Evolutionary conservation across 2,329 filamentous ascomycete genomes (phyloP).

Genomic region (Aspergillus costaricaensis): DNA sequence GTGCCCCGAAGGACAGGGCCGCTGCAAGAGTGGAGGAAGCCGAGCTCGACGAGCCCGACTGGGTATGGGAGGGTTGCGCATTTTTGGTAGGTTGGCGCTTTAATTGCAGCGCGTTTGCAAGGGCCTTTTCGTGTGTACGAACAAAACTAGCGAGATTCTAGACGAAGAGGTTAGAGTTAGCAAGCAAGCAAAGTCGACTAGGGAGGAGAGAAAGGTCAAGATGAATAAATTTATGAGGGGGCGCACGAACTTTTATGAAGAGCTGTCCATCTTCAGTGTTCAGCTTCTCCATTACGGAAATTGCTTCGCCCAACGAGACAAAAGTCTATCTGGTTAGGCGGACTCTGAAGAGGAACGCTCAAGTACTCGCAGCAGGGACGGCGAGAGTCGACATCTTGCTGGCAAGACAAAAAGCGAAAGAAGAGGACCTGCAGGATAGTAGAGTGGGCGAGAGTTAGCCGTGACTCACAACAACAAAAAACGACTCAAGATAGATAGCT

Average conservation of each 20-base stretch:
- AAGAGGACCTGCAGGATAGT: conserved; percentile 23
- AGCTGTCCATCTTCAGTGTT: conserved; percentile 54
- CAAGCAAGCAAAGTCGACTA: background rate
- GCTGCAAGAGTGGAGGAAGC: conserved; percentile 73
- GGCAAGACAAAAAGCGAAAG: conserved; percentile 17
- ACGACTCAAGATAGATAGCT: no score
- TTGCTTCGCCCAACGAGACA: conserved; percentile 31
- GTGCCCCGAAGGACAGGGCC: conserved; percentile 80
- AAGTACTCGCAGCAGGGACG: conserved; percentile 31
- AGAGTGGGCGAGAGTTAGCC: conserved; percentile 10
- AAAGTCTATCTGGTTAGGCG: conserved; percentile 30
- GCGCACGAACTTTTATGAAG: conserved; percentile 48
- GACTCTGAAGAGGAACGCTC: conserved; percentile 41
- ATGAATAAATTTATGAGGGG: background rate
- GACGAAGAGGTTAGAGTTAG: conserved; percentile 14
- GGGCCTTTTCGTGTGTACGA: conserved; percentile 92
- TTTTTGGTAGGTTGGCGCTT: conserved; percentile 70
- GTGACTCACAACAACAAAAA: background rate
- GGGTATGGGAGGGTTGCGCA: conserved; percentile 57
- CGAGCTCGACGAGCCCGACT: conserved; percentile 62
- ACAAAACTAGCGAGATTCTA: conserved; percentile 96
- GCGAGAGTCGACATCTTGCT: conserved; percentile 39
- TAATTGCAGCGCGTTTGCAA: conserved; percentile 92
- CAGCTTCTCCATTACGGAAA: conserved; percentile 49
- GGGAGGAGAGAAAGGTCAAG: background rate